A percentile compares a stretch with the other conserved stretches of the same genome.
phyloP scores from a whole-genome alignment of 805 yeast genomes.

The Suhomyces sp. region DNA sequence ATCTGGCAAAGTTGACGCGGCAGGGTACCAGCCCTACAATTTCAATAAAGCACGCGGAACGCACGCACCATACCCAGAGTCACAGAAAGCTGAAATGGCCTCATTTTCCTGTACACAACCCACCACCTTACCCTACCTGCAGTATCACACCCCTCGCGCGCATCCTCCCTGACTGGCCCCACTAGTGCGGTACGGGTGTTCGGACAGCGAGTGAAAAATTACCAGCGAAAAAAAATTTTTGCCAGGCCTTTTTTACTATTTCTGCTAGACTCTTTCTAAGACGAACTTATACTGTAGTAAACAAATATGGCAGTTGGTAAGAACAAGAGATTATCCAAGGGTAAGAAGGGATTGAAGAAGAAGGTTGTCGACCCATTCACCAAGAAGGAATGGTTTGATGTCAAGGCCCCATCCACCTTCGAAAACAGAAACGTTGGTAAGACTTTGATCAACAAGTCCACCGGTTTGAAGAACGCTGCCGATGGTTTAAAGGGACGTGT shows the following conservation, averaged over 20 bases:
- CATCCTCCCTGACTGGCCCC: background rate
- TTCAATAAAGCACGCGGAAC: background rate
- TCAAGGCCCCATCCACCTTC: slow-evolving; percentile 98
- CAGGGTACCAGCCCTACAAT: background rate
- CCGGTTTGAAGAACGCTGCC: slow-evolving; percentile 97
- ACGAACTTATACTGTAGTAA: background rate
- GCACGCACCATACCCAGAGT: background rate
- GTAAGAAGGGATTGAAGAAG: slow-evolving; percentile 98
- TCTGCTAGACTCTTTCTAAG: slow-evolving; percentile 2
- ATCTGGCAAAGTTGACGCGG: background rate
- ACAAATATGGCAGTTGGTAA: slow-evolving; percentile 67
- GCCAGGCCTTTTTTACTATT: background rate
- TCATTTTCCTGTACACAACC: background rate
- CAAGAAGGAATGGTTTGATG: slow-evolving; percentile 98
- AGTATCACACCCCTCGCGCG: background rate
- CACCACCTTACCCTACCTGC: background rate
- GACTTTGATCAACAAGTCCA: slow-evolving; percentile 96
- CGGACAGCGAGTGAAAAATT: background rate
- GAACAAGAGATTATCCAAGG: slow-evolving; percentile 84
- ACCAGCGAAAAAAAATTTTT: background rate
- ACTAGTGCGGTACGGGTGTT: slow-evolving; percentile 1
- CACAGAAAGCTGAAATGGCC: background rate
- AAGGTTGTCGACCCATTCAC: slow-evolving; percentile 99
- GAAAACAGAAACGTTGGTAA: slow-evolving; percentile 99
- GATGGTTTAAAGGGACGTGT: slow-evolving; percentile 98